A percentile compares a stretch with the other conserved stretches of the same genome.
phyloP scores from a whole-genome alignment of 2,329 filamentous ascomycete species.

The Orbilia brochopaga region DNA sequence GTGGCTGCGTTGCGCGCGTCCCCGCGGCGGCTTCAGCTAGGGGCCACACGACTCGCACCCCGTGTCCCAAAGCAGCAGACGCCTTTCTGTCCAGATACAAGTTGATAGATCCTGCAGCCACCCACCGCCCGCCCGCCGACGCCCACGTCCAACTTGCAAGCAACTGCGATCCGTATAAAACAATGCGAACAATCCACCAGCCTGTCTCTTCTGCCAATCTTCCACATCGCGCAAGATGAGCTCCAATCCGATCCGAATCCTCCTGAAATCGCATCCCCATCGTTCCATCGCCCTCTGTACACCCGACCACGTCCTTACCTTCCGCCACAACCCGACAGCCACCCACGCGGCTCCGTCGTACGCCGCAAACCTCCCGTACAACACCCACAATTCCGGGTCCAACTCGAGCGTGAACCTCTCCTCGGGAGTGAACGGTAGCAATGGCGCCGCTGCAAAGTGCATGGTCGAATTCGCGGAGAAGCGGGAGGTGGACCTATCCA shows the following conservation, averaged over 20 bases:
- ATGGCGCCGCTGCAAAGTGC: constrained; percentile 67
- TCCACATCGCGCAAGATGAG: constrained; percentile 36
- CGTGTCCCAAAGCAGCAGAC: constrained; percentile 28
- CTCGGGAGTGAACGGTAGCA: constrained; percentile 49
- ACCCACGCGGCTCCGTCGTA: constrained; percentile 56
- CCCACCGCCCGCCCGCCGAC: constrained; percentile 6
- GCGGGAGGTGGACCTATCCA: constrained; percentile 70
- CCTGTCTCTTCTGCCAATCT: constrained; percentile 14
- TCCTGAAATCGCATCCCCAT: constrained; percentile 84
- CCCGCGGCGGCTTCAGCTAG: constrained; percentile 9
- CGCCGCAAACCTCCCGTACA: constrained; percentile 52
- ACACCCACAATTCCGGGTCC: constrained; percentile 51
- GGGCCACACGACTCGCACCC: constrained; percentile 38
- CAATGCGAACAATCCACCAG: constrained; percentile 23
- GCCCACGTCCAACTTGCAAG: constrained; percentile 7
- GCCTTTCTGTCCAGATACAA: constrained; percentile 1
- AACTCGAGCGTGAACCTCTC: constrained; percentile 53
- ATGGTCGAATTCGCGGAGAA: constrained; percentile 83
- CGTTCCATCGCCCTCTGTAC: constrained; percentile 87
- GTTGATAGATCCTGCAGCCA: no score
- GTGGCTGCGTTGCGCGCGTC: constrained; percentile 1
- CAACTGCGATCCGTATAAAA: background rate
- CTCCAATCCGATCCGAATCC: constrained; percentile 69
- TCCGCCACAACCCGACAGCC: constrained; percentile 75
- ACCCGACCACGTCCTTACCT: constrained; percentile 77